phyloP scores from a whole-genome alignment of 495 filamentous ascomycete species.

The Baudoinia panamericana region DNA sequence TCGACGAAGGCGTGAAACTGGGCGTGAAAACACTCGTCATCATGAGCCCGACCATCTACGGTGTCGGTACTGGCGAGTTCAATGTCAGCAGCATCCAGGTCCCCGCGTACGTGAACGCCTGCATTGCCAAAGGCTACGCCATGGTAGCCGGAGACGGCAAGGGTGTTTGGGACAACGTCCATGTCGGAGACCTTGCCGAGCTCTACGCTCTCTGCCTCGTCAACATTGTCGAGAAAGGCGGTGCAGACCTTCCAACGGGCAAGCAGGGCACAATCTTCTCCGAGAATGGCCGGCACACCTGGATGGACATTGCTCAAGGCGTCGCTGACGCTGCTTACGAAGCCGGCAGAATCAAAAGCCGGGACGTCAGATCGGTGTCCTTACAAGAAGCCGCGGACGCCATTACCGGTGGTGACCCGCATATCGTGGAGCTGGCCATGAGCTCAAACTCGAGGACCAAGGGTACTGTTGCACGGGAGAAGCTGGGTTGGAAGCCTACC shows the following conservation, averaged over 20 bases:
- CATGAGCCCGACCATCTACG: constrained; percentile 39
- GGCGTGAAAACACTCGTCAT: constrained; percentile 37
- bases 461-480: constrained; percentile 22
- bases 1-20: too few relatives aligned
- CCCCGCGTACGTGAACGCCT: constrained; percentile 23
- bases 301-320: constrained; percentile 29
- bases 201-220: constrained; percentile 29
- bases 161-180: constrained; percentile 37
- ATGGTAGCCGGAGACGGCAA: constrained; percentile 31
- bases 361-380: constrained; percentile 25
- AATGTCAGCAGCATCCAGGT: constrained; percentile 34
- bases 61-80: constrained; percentile 34
- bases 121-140: constrained; percentile 23
- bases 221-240: constrained; percentile 11
- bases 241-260: constrained; percentile 29
- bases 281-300: constrained; percentile 32
- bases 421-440: constrained; percentile 30
- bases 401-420: constrained; percentile 20
- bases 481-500: constrained; percentile 34
- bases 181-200: constrained; percentile 34
- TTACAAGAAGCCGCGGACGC: constrained; percentile 28
- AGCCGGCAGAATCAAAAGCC: constrained; percentile 25
- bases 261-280: constrained; percentile 36
- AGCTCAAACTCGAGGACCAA: constrained; percentile 28
- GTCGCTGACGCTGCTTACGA: constrained; percentile 30